Base-by-base conservation (phyloP, 371 early-diverging fungal species). In the Polyrhizophydium stewartii region DNA sequence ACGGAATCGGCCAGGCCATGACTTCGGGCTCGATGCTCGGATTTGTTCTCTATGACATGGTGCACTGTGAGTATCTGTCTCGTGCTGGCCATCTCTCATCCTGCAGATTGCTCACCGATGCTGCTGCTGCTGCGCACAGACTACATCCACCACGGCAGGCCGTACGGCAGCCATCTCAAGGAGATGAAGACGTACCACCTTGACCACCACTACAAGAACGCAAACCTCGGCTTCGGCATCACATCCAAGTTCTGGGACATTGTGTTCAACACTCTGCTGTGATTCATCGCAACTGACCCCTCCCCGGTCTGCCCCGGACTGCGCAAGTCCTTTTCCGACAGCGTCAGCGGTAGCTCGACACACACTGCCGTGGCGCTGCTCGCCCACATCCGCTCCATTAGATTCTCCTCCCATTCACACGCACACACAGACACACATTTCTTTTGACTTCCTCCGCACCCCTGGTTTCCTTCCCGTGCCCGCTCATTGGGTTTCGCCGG, bases 131-230 rank as follows among this genome's bases (percentile, higher is more conserved):
- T 28, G 2, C 33, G 13, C 28, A 1, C 32, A 74, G 71, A 95
- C 74, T 93, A 91, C 75, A 83, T 95, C 33, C 97, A 97, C 71
- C 97, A 97, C 72, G 93, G 92, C 22, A 75, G 84, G 21, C 89
- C 91, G 2, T 56, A 81, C 56, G 75, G 82, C 49, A 66, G 81
- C 33, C 85, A 91, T 69, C 83, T 94, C 59, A 79, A 81, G 58
- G 86, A 87, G 56, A 87, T 97, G 84, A 97, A 96, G 68, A 79
- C 88, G 38, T 97, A 94, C 67, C 97, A 97, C 67, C 70, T 97
- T 57, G 92, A 90, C 37, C 97, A 97, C 66, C 97, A 97, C 71
- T 96, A 97, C 80, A 87, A 91, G 77, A 79, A 93, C 66, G 87
- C 82, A 59, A 80, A 92, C 41, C 71, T 78, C 13, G 96, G 95